These are phyloP conservation scores for Syzygium jambos DNA, from an alignment of 345 rosid genomes.

Conservation along the genomic window DNA sequence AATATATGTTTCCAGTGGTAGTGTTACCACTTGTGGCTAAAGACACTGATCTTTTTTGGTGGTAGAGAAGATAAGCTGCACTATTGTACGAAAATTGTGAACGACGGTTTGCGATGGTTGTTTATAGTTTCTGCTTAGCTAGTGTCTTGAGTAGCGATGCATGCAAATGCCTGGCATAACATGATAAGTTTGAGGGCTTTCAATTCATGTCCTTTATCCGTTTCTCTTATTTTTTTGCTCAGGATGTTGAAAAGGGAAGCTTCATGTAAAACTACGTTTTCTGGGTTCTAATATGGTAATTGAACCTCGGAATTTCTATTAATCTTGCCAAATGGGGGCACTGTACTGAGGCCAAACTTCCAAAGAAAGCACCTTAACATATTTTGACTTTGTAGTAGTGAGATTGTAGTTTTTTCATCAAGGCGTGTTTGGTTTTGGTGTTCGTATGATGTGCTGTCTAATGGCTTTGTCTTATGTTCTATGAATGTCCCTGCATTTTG, in stretches of 20 bases:
- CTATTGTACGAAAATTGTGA: neutral
- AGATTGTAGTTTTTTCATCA: neutral
- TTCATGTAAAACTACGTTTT: neutral
- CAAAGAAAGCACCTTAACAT: neutral
- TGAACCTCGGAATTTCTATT: neutral
- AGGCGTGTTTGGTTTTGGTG: neutral
- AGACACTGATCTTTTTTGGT: neutral
- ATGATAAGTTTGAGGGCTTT: neutral
- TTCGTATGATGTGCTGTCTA: neutral
- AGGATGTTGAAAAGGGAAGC: neutral
- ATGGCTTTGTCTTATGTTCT: neutral
- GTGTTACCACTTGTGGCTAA: neutral
- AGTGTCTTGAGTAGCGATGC: neutral
- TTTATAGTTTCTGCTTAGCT: neutral
- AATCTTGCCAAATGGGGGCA: neutral
- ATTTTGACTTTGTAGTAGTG: neutral
- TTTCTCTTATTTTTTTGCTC: neutral
- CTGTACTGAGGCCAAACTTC: neutral
- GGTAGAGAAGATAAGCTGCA: neutral
- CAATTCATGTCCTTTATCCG: neutral
- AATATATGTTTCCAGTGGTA: neutral
- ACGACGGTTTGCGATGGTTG: neutral
- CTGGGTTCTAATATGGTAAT: neutral
- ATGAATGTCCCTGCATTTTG: neutral
- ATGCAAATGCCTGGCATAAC: neutral